phyloP scores from a whole-genome alignment of 441 rosid species.

The Populus hybrid region DNA sequence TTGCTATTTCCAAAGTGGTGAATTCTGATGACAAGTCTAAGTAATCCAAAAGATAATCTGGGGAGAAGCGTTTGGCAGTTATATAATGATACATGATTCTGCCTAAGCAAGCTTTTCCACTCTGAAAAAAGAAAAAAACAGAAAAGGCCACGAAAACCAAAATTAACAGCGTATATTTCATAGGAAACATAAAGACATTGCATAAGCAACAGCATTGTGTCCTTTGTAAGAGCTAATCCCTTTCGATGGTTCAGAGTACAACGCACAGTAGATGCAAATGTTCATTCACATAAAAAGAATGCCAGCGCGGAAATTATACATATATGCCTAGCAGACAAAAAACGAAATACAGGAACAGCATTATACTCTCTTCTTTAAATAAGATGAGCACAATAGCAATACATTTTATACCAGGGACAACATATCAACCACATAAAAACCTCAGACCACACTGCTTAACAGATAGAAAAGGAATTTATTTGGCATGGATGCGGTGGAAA shows the following conservation, averaged over 20 bases:
- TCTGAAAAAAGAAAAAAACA: constrained; percentile 34
- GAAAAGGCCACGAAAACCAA: constrained; percentile 1
- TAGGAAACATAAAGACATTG: background rate
- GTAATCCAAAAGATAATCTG: constrained; percentile 75
- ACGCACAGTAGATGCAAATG: background rate
- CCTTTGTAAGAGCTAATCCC: background rate
- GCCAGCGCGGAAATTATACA: background rate
- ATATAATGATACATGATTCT: constrained; percentile 65
- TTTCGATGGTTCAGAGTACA: background rate
- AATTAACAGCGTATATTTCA: background rate
- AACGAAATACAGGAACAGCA: background rate
- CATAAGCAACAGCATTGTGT: background rate
- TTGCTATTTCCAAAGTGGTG: constrained; percentile 69
- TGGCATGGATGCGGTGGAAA: background rate
- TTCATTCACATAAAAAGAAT: background rate
- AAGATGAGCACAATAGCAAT: background rate
- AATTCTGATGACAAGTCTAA: constrained; percentile 82
- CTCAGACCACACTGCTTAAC: background rate
- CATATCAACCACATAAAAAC: background rate
- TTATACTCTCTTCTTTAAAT: background rate
- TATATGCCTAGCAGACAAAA: background rate
- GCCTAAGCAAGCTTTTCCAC: constrained; percentile 77
- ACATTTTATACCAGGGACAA: background rate
- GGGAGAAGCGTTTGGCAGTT: constrained; percentile 65
- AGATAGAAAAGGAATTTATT: background rate